Evolutionary conservation across 1,284 basidiomycete genomes (phyloP).

Genomic region (Irpex lacteus): DNA sequence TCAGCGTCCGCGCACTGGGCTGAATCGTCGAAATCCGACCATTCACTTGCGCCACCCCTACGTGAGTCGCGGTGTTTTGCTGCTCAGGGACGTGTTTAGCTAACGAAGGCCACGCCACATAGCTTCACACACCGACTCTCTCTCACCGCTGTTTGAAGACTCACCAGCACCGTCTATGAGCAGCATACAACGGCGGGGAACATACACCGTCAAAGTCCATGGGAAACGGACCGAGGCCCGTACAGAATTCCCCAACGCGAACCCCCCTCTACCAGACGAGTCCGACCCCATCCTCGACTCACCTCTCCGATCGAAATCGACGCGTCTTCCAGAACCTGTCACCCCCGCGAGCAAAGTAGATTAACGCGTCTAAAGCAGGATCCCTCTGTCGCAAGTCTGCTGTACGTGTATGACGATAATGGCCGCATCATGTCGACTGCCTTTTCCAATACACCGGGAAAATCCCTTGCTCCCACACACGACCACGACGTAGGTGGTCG

Average conservation of each 20-base stretch:
- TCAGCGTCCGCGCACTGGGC: conserved; percentile 68
- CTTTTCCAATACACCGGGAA: conserved; percentile 61
- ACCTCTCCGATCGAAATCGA: conserved; percentile 13
- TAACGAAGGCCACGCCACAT: neutral
- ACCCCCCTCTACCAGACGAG: conserved; percentile 32
- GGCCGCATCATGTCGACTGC: conserved; percentile 56
- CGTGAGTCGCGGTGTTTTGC: conserved; percentile 44
- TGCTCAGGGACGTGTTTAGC: neutral
- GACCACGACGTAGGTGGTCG: conserved; percentile 35
- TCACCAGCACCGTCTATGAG: conserved; percentile 35
- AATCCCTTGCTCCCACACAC: conserved; percentile 29
- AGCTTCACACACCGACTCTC: conserved; percentile 68
- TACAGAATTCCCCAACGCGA: conserved; percentile 64
- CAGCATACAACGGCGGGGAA: conserved; percentile 52
- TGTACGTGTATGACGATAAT: conserved; percentile 69
- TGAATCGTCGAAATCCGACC: conserved; percentile 52
- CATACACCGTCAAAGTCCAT: conserved; percentile 69
- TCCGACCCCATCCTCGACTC: conserved; percentile 23
- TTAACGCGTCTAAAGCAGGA: conserved; percentile 64
- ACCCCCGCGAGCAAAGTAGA: conserved; percentile 50
- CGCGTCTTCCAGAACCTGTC: conserved; percentile 24
- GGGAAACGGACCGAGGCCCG: conserved; percentile 56
- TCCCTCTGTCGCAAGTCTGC: conserved; percentile 70
- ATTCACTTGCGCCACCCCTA: conserved; percentile 57
- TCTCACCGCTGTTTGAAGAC: conserved; percentile 43